phyloP scores from a whole-genome alignment of 2,329 filamentous ascomycete species.

The Fusarium beomiforme region DNA sequence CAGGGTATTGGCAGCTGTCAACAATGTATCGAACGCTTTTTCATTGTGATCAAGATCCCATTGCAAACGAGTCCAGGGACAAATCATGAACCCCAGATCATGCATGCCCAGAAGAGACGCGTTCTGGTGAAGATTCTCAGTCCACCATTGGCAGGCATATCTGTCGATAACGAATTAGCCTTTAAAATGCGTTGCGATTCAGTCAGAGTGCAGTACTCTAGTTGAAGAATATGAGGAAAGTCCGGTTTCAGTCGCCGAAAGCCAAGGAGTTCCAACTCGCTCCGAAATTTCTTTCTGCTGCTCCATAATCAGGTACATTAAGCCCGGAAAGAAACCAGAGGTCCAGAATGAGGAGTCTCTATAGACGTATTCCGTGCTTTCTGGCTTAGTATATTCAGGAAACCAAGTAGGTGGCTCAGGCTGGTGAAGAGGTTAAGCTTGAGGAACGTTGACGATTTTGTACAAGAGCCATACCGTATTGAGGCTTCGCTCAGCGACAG shows the following conservation, averaged over 20 bases:
- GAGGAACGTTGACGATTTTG: accelerated
- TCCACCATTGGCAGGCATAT: constrained; percentile 12
- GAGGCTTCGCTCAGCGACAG: background rate
- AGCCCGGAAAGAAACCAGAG: background rate
- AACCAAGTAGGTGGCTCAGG: background rate
- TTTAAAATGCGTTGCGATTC: accelerated
- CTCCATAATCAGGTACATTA: background rate
- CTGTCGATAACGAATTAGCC: background rate
- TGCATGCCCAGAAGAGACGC: constrained; percentile 50
- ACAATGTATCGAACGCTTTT: constrained; percentile 48
- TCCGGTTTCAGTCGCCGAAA: background rate
- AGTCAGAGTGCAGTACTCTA: background rate
- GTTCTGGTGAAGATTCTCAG: constrained; percentile 46
- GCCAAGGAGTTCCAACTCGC: background rate
- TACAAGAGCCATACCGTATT: background rate
- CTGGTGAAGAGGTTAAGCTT: background rate
- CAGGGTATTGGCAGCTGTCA: constrained; percentile 49
- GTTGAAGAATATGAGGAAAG: background rate
- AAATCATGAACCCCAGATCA: constrained; percentile 57
- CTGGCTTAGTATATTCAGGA: background rate
- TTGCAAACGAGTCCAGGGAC: constrained; percentile 49
- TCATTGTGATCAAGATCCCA: constrained; percentile 53
- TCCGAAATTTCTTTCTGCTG: background rate
- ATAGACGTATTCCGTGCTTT: background rate
- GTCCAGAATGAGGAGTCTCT: background rate